Base-by-base conservation (phyloP, 225 moss, liverwort and hornwort species). In the Physcomitrellopsis africana region DNA sequence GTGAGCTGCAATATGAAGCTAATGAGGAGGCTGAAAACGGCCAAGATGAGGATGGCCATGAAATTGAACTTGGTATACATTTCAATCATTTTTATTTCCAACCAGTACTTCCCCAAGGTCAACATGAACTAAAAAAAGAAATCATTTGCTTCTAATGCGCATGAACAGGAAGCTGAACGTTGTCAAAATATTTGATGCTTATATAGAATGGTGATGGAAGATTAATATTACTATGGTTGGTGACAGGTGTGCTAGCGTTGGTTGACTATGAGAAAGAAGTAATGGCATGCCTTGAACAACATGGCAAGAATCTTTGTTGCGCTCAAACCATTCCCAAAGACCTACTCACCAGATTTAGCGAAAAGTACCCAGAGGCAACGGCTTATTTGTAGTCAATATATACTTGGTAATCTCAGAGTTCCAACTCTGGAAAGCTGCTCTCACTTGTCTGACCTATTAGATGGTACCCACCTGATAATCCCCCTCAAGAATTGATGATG, bases 11-110 rank as follows among this genome's bases (percentile, higher is more conserved):
- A 73, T 79, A 82, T 43, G 92, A 92, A 77, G 89, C 87, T 20
- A 73, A 72, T 16, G 86, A 84, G 74, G 89, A 94, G 55, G 89
- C 86, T 79, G 92, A 87, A 70, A 89, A 89, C 58, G 89, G 89
- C 22, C 90, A 86, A 82, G 94, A 87, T 74, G 92, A 94, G 79
- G 92, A 90, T 48, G 87, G 89, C 18, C 92, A 94, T 64, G 92
- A 90, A 80, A 79, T 92, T 80, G 92, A 92, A 77, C 78, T 92
- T 17, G 90, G 89, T 94, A 76, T n/a, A 51, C 12, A 20, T 16
- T 48, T 8, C 5, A 7, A 26, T 56, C 42, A 2, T 45, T 7
- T 19, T 0, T 4, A 14, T 1, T 49, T 55, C 26, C 20, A 37
- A 18, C 8, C 42, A 51, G 43, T 16, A 2, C 26, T 63, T 27